Conservation (phyloP, 2,329 filamentous ascomycete species). For the Hyphodiscus sp. region DNA sequence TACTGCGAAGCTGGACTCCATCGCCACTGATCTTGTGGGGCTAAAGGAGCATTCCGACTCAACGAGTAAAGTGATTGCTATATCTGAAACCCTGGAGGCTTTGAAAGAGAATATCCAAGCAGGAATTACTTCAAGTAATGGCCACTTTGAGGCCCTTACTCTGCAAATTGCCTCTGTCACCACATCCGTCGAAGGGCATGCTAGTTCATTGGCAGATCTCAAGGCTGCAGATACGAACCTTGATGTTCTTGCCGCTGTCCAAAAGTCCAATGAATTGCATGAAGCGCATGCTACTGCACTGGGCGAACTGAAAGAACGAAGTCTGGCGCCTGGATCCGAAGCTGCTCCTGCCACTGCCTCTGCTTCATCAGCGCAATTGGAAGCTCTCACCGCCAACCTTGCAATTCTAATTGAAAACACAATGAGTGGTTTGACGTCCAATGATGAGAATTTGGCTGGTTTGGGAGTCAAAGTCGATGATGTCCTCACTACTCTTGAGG, state of each 20-base stretch:
- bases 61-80: slow-evolving; percentile 14
- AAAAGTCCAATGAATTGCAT: slow-evolving; percentile 24
- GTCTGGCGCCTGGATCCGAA: background rate
- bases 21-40: slow-evolving; percentile 18
- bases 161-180: slow-evolving; percentile 18
- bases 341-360: background rate
- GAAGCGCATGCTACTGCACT: slow-evolving; percentile 17
- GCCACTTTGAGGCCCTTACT: slow-evolving; percentile 12
- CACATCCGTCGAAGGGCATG: slow-evolving; percentile 17
- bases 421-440: slow-evolving; percentile 16
- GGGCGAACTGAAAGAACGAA: slow-evolving; percentile 11
- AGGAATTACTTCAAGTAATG: slow-evolving; percentile 10
- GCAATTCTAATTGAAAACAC: slow-evolving; percentile 20
- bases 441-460: slow-evolving; percentile 14
- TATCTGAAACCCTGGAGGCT: slow-evolving; percentile 17
- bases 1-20: slow-evolving; percentile 20
- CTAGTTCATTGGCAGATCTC: slow-evolving; percentile 15
- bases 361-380: slow-evolving; percentile 5
- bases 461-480: slow-evolving; percentile 21
- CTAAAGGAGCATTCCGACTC: slow-evolving; percentile 18
- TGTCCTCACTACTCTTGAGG: slow-evolving; percentile 19
- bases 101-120: slow-evolving; percentile 18
- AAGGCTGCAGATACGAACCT: slow-evolving; percentile 10
- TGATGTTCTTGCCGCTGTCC: slow-evolving; percentile 24
- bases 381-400: slow-evolving; percentile 14